phyloP scores from a whole-genome alignment of 2,329 filamentous ascomycete species.

The Clathrospora elynae region DNA sequence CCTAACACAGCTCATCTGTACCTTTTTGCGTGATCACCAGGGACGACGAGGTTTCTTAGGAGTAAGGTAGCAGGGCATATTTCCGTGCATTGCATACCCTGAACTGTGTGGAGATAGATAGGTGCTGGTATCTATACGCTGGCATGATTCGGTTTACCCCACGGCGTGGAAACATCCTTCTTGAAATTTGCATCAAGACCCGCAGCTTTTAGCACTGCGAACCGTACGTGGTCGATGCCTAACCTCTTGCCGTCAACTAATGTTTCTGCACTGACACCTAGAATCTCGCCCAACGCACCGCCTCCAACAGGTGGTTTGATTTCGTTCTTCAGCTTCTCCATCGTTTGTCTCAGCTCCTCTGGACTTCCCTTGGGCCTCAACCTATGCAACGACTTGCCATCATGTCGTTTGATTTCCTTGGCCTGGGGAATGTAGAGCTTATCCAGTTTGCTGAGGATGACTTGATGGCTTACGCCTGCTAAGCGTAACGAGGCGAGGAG shows the following conservation, averaged over 20 bases:
- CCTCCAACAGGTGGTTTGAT: conserved; percentile 41
- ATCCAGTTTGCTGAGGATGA: conserved; percentile 71
- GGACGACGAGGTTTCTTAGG: too few species aligned
- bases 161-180: too few species aligned
- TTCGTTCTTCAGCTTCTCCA: conserved; percentile 46
- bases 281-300: conserved; percentile 61
- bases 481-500: conserved; percentile 62
- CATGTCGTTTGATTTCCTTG: conserved; percentile 21
- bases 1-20: too few species aligned
- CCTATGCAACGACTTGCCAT: conserved; percentile 17
- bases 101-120: too few species aligned
- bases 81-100: too few species aligned
- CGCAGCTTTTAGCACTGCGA: conserved; percentile 66
- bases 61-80: too few species aligned
- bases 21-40: too few species aligned
- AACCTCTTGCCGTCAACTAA: conserved; percentile 55
- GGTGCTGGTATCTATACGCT: too few species aligned
- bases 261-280: conserved; percentile 62
- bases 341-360: conserved; percentile 50
- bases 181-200: conserved; percentile 17
- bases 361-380: conserved; percentile 44
- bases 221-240: conserved; percentile 66
- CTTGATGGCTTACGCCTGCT: conserved; percentile 65
- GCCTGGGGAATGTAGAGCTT: conserved; percentile 37
- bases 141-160: too few species aligned